Conservation (phyloP, 805 yeast species). For the Torulaspora gathmanii region DNA sequence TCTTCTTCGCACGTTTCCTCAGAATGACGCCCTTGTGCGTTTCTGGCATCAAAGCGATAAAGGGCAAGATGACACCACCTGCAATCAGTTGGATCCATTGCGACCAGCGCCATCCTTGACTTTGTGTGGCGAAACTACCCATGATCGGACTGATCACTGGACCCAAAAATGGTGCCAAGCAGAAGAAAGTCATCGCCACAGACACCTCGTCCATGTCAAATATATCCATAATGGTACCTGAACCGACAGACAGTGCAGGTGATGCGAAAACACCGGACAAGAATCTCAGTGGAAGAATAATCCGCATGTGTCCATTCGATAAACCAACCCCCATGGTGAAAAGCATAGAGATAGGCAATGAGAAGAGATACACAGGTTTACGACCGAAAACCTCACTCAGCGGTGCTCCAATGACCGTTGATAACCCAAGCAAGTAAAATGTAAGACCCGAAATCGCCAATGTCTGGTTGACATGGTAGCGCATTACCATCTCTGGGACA, state of each 20-base stretch:
- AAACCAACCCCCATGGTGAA: constrained; percentile 72
- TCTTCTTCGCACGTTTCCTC: constrained; percentile 52
- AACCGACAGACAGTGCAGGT: constrained; percentile 79
- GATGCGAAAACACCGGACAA: constrained; percentile 73
- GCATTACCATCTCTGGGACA: constrained; percentile 46
- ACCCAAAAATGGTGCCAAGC: constrained; percentile 75
- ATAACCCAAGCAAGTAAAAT: constrained; percentile 64
- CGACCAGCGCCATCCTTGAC: constrained; percentile 65
- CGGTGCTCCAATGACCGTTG: constrained; percentile 70
- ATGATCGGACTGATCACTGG: constrained; percentile 74
- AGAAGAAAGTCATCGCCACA: constrained; percentile 71
- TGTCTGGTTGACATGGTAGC: constrained; percentile 54
- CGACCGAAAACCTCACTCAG: constrained; percentile 67
- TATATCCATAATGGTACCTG: constrained; percentile 77
- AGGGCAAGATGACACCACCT: constrained; percentile 49
- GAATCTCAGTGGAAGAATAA: constrained; percentile 63
- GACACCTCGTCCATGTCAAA: constrained; percentile 66
- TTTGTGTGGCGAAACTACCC: constrained; percentile 62
- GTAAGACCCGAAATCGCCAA: constrained; percentile 65
- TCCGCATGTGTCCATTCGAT: constrained; percentile 51
- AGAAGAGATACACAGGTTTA: constrained; percentile 51
- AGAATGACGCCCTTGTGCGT: constrained; percentile 68
- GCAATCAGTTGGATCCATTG: constrained; percentile 69
- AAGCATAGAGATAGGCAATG: constrained; percentile 63
- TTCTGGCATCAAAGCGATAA: constrained; percentile 52